Evolutionary conservation across 139 green algal genomes (phyloP).

Genomic region (Auxenochlorella pyrenoidosa): DNA sequence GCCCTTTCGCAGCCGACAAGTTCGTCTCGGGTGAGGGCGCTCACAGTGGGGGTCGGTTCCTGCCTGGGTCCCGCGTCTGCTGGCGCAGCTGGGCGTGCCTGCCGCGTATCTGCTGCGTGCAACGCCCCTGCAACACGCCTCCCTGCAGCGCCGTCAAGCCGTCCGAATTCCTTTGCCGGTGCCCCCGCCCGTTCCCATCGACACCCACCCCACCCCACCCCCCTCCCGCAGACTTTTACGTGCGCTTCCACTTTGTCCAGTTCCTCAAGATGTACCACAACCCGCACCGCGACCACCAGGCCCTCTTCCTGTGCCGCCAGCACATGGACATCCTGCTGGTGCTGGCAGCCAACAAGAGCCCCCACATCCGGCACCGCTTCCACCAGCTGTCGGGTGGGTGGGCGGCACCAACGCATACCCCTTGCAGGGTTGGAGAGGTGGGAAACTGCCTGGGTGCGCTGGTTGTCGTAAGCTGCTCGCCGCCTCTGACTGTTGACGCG

Average conservation of each 20-base stretch:
- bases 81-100: too few species aligned
- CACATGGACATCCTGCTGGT: conserved; percentile 50
- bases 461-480: too few species aligned
- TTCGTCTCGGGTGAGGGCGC: conserved; percentile 29
- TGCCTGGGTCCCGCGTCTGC: too few species aligned
- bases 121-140: not conserved
- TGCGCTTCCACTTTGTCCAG: conserved; percentile 56
- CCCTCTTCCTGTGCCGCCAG: conserved; percentile 42
- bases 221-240: conserved; percentile 49
- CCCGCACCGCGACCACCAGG: conserved; percentile 46
- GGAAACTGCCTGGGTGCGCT: too few species aligned
- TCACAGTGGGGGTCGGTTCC: too few species aligned
- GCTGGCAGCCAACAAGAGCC: conserved; percentile 34
- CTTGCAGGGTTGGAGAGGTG: too few species aligned
- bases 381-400: conserved; percentile 48
- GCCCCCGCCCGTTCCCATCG: not conserved
- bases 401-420: not conserved
- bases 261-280: conserved; percentile 62
- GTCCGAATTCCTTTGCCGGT: too few species aligned
- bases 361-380: conserved; percentile 43
- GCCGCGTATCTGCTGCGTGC: not conserved
- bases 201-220: too few species aligned
- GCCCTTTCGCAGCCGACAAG: conserved; percentile 48
- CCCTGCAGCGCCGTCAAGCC: not conserved
- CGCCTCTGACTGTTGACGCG: too few species aligned